These are phyloP conservation scores for Plasmodium sp. DNA, from an alignment of 169 alveolate species.

Conservation along the genomic window DNA sequence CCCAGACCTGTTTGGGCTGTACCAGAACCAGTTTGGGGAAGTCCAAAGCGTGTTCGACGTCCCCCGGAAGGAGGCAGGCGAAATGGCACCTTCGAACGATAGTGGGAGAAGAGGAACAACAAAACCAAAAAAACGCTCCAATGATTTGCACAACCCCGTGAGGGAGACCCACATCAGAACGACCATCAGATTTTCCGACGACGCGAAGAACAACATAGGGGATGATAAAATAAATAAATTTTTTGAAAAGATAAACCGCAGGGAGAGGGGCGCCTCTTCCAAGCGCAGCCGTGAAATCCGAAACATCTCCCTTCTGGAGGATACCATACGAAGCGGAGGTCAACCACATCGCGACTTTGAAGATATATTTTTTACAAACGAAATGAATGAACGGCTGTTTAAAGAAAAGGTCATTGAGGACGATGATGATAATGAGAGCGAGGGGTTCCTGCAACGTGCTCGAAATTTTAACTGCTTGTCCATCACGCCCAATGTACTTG, in stretches of 20 bases:
- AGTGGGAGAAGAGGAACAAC: background rate
- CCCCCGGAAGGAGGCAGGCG: background rate
- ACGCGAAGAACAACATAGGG: background rate
- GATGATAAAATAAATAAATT: conserved; percentile 2
- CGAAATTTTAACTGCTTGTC: background rate
- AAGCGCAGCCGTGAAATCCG: background rate
- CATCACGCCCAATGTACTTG: background rate
- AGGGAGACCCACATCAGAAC: background rate
- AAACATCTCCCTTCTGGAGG: background rate
- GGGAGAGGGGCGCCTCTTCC: background rate
- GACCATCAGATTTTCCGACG: conserved; percentile 14
- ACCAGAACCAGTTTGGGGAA: background rate
- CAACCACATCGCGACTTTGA: background rate
- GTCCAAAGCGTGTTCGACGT: background rate
- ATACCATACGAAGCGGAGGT: background rate
- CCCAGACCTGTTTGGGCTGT: background rate
- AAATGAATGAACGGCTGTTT: background rate
- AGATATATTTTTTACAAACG: background rate
- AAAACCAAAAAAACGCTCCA: background rate
- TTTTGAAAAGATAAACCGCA: background rate
- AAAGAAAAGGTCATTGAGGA: background rate
- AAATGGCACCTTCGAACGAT: background rate
- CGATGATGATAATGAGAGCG: background rate
- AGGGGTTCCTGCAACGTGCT: background rate
- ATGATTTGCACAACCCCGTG: background rate